Percentiles rank a stretch among this genome's conserved stretches.
phyloP scores from a whole-genome alignment of 345 rosid genomes.

The Kandelia obovata region DNA sequence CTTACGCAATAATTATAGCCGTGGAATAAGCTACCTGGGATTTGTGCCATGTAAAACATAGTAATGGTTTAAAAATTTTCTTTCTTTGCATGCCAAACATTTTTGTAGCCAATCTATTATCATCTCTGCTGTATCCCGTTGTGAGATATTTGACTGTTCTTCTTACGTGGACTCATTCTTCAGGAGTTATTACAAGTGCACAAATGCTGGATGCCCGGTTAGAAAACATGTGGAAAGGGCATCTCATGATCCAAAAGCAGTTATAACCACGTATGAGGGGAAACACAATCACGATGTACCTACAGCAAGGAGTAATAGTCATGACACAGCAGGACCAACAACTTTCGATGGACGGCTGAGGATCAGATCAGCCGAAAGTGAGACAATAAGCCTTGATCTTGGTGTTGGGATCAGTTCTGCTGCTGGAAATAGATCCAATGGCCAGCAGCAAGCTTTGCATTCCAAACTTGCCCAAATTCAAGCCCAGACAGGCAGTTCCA shows the following conservation, averaged over 20 bases:
- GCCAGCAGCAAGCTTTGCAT: conserved; percentile 37
- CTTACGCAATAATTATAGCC: too few species aligned
- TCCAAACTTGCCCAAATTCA: conserved; percentile 40
- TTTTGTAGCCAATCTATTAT: not conserved
- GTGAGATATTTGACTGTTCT: not conserved
- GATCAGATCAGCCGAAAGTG: conserved; percentile 53
- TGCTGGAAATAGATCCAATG: conserved; percentile 40
- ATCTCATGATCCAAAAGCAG: conserved; percentile 97
- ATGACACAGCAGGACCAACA: conserved; percentile 54
- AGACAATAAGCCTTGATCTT: conserved; percentile 83
- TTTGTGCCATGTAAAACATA: not conserved
- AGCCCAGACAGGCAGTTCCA: conserved; percentile 36
- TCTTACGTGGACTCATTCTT: conserved; percentile 3
- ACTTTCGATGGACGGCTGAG: conserved; percentile 41
- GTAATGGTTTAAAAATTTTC: not conserved
- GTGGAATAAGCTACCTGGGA: not conserved
- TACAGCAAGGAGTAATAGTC: conserved; percentile 57
- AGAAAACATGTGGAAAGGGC: conserved; percentile 99
- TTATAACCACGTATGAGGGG: conserved; percentile 97
- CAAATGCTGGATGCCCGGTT: conserved; percentile 85
- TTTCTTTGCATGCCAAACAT: not conserved
- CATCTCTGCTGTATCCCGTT: not conserved
- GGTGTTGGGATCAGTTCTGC: conserved; percentile 78
- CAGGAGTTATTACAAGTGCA: conserved; percentile 99
- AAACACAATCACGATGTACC: conserved; percentile 98